Evolutionary conservation across 805 yeast species (phyloP).

Genomic region (Nakazawaea peltata): DNA sequence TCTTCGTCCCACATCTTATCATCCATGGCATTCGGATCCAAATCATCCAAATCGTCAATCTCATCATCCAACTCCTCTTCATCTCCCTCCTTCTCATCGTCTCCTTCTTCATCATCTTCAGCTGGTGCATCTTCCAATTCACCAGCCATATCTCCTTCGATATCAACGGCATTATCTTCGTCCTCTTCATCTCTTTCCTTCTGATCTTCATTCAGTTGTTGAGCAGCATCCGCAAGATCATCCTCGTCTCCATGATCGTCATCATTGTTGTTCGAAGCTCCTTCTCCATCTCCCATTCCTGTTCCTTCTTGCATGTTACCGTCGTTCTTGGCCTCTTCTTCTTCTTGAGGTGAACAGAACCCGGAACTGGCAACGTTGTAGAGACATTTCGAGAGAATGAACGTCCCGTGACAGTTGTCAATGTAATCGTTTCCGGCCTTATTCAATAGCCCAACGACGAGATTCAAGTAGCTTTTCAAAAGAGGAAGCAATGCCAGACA

Average conservation of each 20-base stretch:
- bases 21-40: conserved; percentile 91
- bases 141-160: conserved; percentile 98
- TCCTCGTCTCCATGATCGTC: conserved; percentile 90
- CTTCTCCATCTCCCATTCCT: conserved; percentile 81
- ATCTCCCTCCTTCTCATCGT: conserved; percentile 44
- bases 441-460: conserved; percentile 34
- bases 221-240: conserved; percentile 70
- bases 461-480: conserved; percentile 45
- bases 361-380: conserved; percentile 66
- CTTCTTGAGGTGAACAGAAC: conserved; percentile 84
- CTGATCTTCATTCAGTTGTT: conserved; percentile 65
- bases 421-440: conserved; percentile 41
- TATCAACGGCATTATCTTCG: conserved; percentile 84
- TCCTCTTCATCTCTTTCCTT: conserved; percentile 65
- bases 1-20: conserved; percentile 99
- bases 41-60: conserved; percentile 78
- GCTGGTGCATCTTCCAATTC: conserved; percentile 73
- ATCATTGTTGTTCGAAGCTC: conserved; percentile 63
- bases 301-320: conserved; percentile 75
- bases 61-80: conserved; percentile 82
- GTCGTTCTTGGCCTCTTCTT: conserved; percentile 51
- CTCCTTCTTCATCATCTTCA: conserved; percentile 45
- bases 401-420: conserved; percentile 54
- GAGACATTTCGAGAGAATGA: conserved; percentile 46
- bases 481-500: conserved; percentile 56